These are phyloP conservation scores for Glaciozyma martinii DNA, from an alignment of 768 basidiomycete species.

Conservation along the genomic window DNA sequence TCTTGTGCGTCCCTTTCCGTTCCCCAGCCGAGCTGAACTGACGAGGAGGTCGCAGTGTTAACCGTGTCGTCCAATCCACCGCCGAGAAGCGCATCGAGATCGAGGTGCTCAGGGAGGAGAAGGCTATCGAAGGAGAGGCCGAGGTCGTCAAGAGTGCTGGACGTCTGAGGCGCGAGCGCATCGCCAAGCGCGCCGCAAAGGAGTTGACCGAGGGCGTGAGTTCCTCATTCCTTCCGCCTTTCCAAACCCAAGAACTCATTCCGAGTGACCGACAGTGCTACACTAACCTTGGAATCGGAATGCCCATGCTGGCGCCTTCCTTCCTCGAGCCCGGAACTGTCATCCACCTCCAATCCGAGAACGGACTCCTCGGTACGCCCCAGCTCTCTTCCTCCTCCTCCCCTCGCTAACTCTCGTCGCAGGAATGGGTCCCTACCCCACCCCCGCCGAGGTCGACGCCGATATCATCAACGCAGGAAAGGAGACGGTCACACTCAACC, in stretches of 20 bases:
- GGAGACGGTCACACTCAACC: slow-evolving; percentile 83
- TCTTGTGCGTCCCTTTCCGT: slow-evolving; percentile 39
- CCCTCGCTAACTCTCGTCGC: neutral
- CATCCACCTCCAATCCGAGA: slow-evolving; percentile 43
- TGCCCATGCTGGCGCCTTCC: slow-evolving; percentile 41
- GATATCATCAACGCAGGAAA: slow-evolving; percentile 93
- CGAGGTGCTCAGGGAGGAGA: slow-evolving; percentile 43
- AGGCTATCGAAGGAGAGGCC: neutral
- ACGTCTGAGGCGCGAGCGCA: slow-evolving; percentile 48
- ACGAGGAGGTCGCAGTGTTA: slow-evolving; percentile 56
- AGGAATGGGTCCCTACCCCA: slow-evolving; percentile 43
- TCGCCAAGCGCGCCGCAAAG: slow-evolving; percentile 77
- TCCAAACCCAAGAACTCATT: neutral
- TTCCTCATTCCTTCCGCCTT: neutral
- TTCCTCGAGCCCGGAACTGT: slow-evolving; percentile 40
- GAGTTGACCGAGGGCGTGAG: slow-evolving; percentile 62
- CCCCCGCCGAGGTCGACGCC: slow-evolving; percentile 41
- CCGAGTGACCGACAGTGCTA: slow-evolving; percentile 29
- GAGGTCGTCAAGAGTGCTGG: slow-evolving; percentile 35
- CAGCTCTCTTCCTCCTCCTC: neutral
- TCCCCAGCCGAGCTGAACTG: slow-evolving; percentile 43
- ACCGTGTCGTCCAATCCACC: slow-evolving; percentile 74
- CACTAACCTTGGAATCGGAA: slow-evolving; percentile 43
- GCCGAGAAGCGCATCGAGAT: slow-evolving; percentile 70
- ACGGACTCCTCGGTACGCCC: slow-evolving; percentile 40